phyloP scores from a whole-genome alignment of 2,329 filamentous ascomycete genomes.

The Arachnopeziza araneosa region DNA sequence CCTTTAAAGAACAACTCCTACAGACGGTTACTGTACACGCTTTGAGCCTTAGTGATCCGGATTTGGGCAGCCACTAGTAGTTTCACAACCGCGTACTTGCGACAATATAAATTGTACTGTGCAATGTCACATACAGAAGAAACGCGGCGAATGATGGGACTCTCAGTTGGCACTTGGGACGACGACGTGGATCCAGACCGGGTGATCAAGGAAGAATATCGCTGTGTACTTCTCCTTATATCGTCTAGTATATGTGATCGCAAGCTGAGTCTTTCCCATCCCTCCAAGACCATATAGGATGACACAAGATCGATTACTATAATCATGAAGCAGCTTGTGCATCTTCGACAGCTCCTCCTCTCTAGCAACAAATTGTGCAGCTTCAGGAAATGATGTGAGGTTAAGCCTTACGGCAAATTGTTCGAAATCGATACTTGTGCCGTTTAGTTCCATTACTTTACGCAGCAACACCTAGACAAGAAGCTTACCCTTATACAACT shows the following conservation, averaged over 20 bases:
- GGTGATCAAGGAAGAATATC: no score
- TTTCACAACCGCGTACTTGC: no score
- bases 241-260: conserved; percentile 31
- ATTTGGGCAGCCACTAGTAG: no score
- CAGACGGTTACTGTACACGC: no score
- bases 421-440: conserved; percentile 5
- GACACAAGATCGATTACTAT: conserved; percentile 14
- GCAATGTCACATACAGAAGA: no score
- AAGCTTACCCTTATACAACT: conserved; percentile 2
- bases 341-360: conserved; percentile 29
- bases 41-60: no score
- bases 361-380: conserved; percentile 30
- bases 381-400: conserved; percentile 23
- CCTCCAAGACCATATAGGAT: conserved; percentile 5
- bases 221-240: conserved; percentile 16
- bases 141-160: no score
- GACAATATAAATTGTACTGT: no score
- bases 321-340: conserved; percentile 20
- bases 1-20: no score
- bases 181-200: no score
- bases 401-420: conserved; percentile 29
- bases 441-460: neutral
- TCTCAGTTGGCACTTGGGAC: no score
- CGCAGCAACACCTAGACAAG: neutral
- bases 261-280: conserved; percentile 28